Percentiles rank a stretch among this genome's conserved stretches.
These are phyloP conservation scores for Ophiostoma ulmi DNA, from an alignment of 2,329 filamentous ascomycete genomes.

Conservation along the genomic window DNA sequence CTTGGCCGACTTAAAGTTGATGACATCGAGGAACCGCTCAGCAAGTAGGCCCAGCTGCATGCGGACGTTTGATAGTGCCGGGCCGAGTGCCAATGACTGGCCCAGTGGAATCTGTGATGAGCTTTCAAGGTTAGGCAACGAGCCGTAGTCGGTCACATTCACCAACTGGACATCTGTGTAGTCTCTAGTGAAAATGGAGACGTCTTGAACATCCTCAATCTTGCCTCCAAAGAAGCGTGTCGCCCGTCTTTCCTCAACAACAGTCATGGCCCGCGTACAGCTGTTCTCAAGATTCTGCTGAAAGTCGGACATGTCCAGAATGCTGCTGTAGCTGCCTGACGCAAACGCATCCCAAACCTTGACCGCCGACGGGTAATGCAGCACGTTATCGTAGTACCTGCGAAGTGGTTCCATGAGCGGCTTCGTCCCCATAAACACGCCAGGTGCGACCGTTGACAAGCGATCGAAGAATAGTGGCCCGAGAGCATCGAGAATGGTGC, in stretches of 20 bases:
- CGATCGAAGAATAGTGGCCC: slow-evolving; percentile 53
- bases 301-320: slow-evolving; percentile 44
- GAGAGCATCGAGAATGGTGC: slow-evolving; percentile 53
- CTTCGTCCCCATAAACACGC: slow-evolving; percentile 36
- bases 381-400: slow-evolving; percentile 43
- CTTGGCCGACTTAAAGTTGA: slow-evolving; percentile 45
- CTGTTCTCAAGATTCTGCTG: slow-evolving; percentile 44
- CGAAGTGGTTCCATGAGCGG: slow-evolving; percentile 41
- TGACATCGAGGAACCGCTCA: slow-evolving; percentile 49
- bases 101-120: slow-evolving; percentile 38
- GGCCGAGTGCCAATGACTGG: slow-evolving; percentile 46
- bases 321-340: slow-evolving; percentile 47
- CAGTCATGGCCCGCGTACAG: slow-evolving; percentile 49
- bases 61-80: slow-evolving; percentile 45
- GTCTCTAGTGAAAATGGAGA: slow-evolving; percentile 29
- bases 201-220: slow-evolving; percentile 40
- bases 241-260: slow-evolving; percentile 48
- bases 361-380: slow-evolving; percentile 37
- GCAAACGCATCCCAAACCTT: slow-evolving; percentile 48
- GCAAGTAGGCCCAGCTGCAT: slow-evolving; percentile 46
- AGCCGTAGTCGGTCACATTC: slow-evolving; percentile 48
- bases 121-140: slow-evolving; percentile 46
- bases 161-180: slow-evolving; percentile 35
- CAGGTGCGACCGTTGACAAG: slow-evolving; percentile 48
- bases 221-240: slow-evolving; percentile 41